A percentile compares a stretch with the other conserved stretches of the same genome.
These are phyloP conservation scores for Hanseniaspora mollemarum DNA, from an alignment of 805 yeast species.

Conservation along the genomic window DNA sequence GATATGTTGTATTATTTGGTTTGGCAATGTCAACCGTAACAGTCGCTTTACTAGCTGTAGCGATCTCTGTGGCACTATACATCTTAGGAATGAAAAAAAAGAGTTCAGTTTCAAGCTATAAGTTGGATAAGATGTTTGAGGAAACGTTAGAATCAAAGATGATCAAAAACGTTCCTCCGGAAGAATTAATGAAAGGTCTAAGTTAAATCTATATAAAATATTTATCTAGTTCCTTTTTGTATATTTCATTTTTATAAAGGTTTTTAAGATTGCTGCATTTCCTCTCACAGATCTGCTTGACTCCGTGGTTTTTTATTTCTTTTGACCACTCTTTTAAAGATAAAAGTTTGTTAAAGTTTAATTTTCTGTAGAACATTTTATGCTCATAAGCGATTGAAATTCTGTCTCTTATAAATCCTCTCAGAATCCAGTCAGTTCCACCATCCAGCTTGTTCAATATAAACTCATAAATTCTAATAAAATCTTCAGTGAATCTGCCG, in stretches of 20 bases:
- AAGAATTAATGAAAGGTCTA: constrained; percentile 35
- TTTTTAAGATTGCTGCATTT: neutral
- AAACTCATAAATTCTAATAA: constrained; percentile 14
- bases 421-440: neutral
- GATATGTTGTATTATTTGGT: constrained; percentile 58
- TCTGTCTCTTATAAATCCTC: constrained; percentile 8
- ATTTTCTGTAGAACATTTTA: neutral
- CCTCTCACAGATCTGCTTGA: neutral
- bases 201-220: constrained; percentile 12
- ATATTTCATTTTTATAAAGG: constrained; percentile 5
- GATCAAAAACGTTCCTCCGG: constrained; percentile 54
- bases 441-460: neutral
- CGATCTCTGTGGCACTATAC: constrained; percentile 27
- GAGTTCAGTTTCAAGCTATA: constrained; percentile 29
- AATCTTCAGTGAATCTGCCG: constrained; percentile 10
- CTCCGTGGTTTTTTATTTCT: neutral
- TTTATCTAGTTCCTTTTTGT: neutral
- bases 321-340: constrained; percentile 2
- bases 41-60: constrained; percentile 33
- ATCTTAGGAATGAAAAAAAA: constrained; percentile 30
- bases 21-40: constrained; percentile 55
- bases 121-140: constrained; percentile 30
- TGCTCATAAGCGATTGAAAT: neutral
- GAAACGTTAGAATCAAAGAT: constrained; percentile 51
- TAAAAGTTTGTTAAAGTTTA: neutral